phyloP scores from a whole-genome alignment of 2,329 filamentous ascomycete species.

The Verticillium dahliae region DNA sequence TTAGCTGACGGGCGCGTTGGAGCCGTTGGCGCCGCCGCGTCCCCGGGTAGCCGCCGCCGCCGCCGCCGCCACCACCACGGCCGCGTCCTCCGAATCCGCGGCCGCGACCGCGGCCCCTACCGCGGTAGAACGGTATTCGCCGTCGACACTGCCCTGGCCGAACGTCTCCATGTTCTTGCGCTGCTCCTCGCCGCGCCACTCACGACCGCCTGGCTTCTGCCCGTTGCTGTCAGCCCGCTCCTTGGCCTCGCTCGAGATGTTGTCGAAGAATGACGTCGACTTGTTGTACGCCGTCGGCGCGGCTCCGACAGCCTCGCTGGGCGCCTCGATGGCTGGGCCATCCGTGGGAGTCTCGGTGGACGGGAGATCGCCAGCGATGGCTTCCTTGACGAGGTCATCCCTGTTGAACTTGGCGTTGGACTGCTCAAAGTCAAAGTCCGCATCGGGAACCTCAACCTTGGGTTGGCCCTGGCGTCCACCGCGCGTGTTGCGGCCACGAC shows the following conservation, averaged over 20 bases:
- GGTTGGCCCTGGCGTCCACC: conserved; percentile 39
- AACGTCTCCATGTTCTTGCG: conserved; percentile 97
- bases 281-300: conserved; percentile 69
- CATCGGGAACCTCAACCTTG: conserved; percentile 82
- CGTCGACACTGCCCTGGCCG: conserved; percentile 90
- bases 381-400: conserved; percentile 69
- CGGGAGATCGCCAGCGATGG: conserved; percentile 68
- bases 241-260: conserved; percentile 90
- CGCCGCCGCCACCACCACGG: conserved; percentile 22
- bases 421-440: conserved; percentile 84
- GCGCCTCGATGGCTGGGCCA: conserved; percentile 18
- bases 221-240: conserved; percentile 71
- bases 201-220: conserved; percentile 67
- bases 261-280: conserved; percentile 89
- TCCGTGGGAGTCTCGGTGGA: conserved; percentile 25
- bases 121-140: conserved; percentile 67
- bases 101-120: conserved; percentile 69
- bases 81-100: conserved; percentile 32
- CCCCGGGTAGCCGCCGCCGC: conserved; percentile 24
- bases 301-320: conserved; percentile 37
- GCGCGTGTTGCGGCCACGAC: conserved; percentile 37
- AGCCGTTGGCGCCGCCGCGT: conserved; percentile 17
- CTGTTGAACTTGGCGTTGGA: conserved; percentile 43
- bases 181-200: conserved; percentile 89
- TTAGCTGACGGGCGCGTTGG: conserved; percentile 7